Evolutionary conservation across 2,329 filamentous ascomycete genomes (phyloP), one percentile per base, ranked within the genome.

Genomic region (Phyllosticta capitalensis): DNA sequence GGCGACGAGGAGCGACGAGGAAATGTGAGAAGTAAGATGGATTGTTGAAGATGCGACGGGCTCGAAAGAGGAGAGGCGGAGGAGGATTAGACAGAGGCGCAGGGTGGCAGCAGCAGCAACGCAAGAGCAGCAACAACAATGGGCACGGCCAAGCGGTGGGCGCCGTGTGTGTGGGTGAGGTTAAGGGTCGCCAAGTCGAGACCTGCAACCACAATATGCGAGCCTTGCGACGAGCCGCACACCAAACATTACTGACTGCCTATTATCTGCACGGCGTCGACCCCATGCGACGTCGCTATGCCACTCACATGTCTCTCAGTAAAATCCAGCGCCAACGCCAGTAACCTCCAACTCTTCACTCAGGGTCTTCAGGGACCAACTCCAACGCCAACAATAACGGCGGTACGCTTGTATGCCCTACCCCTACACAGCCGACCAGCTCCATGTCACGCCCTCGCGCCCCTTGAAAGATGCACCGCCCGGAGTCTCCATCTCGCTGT

Each of bases 401-500:
- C 30, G 3, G 28, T 30, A 6, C 28, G 28, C 28, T 30, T 6
- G 6, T 10, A 30, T 30, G 28, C 30, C 30, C 30, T 12, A 33
- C 30, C 30, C 33, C n/a, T n/a, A n/a, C 14, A 45, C 38, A n/a
- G 38, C 38, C 17, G 38, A 45, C 38, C 38, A 45, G 38, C 38
- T 45, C 38, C 38, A 45, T n/a, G 14, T 45, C 38, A 45, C n/a
- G 14, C 38, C 14, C 38, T 45, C 38, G 17, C 38, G 38, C 38
- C 38, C 38, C 14, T n/a, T 45, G 17, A 45, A 17, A n/a, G 38
- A 45, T 14, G 38, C n/a, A 6, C 38, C 38, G 38, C 38, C 38
- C 38, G 14, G 17, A 10, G 63, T 63, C 54, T 62, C 56, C 54
- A 61, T 62, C 57, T 64, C 61, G 33, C 63, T 65, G 24, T 63